phyloP scores from a whole-genome alignment of 257 asterid species.

The Paraleonurus japonicus region DNA sequence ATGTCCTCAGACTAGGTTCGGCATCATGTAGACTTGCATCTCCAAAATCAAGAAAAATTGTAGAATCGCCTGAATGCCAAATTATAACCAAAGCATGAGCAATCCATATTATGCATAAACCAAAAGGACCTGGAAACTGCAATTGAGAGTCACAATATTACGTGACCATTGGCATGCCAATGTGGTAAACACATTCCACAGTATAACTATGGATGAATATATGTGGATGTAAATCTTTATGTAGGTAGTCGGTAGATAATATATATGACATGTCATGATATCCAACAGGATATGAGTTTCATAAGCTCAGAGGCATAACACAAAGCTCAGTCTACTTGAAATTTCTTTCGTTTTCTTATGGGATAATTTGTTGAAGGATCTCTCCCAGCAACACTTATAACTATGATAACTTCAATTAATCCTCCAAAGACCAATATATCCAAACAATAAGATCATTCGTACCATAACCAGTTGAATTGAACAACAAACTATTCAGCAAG shows the following conservation, averaged over 20 bases:
- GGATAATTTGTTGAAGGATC: neutral
- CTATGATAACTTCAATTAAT: neutral
- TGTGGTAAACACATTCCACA: neutral
- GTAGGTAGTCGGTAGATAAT: neutral
- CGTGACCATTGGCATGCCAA: neutral
- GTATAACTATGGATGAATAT: neutral
- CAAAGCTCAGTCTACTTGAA: neutral
- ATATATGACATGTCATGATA: neutral
- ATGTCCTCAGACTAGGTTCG: constrained; percentile 82
- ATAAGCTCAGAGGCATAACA: neutral
- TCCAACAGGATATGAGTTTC: neutral
- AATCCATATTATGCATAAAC: constrained; percentile 8
- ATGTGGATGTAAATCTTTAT: neutral
- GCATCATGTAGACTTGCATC: constrained; percentile 85
- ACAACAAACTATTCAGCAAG: neutral
- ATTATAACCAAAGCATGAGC: constrained; percentile 18
- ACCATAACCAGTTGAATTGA: neutral
- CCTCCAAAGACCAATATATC: neutral
- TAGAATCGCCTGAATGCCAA: constrained; percentile 64
- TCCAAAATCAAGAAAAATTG: constrained; percentile 84
- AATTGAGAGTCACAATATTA: neutral
- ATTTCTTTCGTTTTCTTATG: neutral
- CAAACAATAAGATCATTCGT: neutral
- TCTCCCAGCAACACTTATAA: neutral
- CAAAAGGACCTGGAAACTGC: neutral